Evolutionary conservation across 2,329 filamentous ascomycete genomes (phyloP), one percentile per base, ranked within the genome.

Genomic region (Aspergillus intermedius): DNA sequence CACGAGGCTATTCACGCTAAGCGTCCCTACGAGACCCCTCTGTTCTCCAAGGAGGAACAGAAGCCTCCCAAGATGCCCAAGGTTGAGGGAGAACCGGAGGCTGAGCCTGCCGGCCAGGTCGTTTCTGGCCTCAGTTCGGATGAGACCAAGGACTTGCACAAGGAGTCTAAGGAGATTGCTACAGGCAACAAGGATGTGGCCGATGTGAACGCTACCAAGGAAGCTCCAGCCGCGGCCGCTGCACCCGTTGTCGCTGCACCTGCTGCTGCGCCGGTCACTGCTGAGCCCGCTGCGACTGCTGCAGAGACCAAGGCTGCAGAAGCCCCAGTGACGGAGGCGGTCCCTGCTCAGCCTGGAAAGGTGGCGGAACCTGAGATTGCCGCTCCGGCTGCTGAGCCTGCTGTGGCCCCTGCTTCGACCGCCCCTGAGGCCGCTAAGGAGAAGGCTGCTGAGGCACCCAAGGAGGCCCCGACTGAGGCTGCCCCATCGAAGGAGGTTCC

Each of bases 21-120:
- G 61, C 64, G 66, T 21, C 63, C 66, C n/a, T 64, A 68, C 45
- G 66, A 69, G 54, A 65, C 55, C 44, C 61, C 61, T 34, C 49
- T 61, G 42, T 60, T 65, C 49, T 52, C 57, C 17, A 60, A 55
- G 42, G 61, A 65, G 35, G 63, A 68, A 17, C 49, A 58, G 44
- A 64, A 66, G 53, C 66, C 65, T 28, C 55, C 56, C 51, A 69
- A 69, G 58, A 67, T 68, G 19, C 49, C 60, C 53, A 67, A 66
- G 52, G 62, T 65, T 1, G 63, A 67, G 19, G 64, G 62, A 50
- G 60, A 61, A 41, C 28, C 55, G 45, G 44, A 7, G 35, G 21
- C 45, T 9, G 44, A 47, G 9, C 45, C 45, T 30, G 34, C 45
- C 19, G 40, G 42, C 10, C 30, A 32, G 42, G 7, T 28, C 5